Conservation (phyloP, 139 green algal species). For the Auxenochlorella pyrenoidosa region DNA sequence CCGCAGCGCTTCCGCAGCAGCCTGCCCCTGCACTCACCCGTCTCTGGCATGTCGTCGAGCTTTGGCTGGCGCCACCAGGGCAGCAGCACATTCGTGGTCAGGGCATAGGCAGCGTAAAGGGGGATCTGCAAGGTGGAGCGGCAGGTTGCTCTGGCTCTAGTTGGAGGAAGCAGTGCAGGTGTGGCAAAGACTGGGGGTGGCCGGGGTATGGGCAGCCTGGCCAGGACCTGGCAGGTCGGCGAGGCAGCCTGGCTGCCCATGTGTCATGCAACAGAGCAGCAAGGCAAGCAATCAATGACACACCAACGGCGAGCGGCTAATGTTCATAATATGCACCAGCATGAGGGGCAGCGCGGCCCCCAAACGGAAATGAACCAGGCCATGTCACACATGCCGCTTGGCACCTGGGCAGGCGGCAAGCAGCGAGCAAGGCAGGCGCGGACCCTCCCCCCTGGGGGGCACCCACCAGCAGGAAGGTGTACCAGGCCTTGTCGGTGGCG, state of each 20-base stretch:
- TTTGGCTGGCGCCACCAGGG: conserved; percentile 39
- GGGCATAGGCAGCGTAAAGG: conserved; percentile 31
- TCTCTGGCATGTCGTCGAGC: background rate
- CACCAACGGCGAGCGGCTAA: background rate
- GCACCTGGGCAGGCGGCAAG: background rate
- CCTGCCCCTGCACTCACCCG: background rate
- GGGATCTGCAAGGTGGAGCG: conserved; percentile 38
- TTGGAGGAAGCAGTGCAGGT: background rate
- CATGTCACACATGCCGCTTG: no score
- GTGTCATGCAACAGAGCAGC: no score
- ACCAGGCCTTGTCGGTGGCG: conserved; percentile 64
- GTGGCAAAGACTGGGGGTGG: background rate
- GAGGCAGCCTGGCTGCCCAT: background rate
- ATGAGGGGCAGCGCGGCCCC: no score
- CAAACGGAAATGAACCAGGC: no score
- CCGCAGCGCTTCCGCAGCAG: no score
- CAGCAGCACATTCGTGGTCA: conserved; percentile 43
- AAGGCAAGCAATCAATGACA: background rate
- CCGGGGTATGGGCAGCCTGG: background rate
- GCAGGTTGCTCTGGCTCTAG: background rate
- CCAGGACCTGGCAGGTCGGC: no score
- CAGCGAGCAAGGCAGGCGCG: no score
- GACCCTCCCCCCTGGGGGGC: background rate
- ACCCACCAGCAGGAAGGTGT: conserved; percentile 53
- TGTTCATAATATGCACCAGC: no score